Conservation (phyloP, 2,329 filamentous ascomycete genomes). For the Fusarium sp. region DNA sequence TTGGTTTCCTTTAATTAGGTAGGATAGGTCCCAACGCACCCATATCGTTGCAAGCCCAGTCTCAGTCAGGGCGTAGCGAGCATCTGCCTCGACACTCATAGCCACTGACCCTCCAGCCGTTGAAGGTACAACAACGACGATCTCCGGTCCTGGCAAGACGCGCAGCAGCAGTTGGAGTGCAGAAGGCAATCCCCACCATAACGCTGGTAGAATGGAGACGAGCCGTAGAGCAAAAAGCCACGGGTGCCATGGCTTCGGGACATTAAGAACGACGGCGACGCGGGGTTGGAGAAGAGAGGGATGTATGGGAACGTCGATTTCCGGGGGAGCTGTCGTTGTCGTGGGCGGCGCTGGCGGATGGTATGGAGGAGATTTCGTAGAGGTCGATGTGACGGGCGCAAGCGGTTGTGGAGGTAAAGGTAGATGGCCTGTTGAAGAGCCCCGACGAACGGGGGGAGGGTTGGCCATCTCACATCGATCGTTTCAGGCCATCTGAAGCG, state of each 20-base stretch:
- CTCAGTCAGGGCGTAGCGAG: conserved; percentile 69
- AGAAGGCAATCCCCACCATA: conserved; percentile 79
- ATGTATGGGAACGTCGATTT: conserved; percentile 39
- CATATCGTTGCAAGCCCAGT: conserved; percentile 79
- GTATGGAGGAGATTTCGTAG: conserved; percentile 23
- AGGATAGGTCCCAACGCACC: conserved; percentile 62
- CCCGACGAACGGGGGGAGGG: conserved; percentile 45
- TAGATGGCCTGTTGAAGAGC: conserved; percentile 46
- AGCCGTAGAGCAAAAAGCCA: conserved; percentile 80
- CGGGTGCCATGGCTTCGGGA: conserved; percentile 79
- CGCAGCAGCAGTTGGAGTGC: conserved; percentile 76
- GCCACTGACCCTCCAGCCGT: conserved; percentile 40
- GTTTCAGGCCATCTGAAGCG: conserved; percentile 46
- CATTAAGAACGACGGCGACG: conserved; percentile 81
- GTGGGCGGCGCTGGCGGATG: conserved; percentile 5
- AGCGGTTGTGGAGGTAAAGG: conserved; percentile 36
- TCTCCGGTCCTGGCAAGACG: conserved; percentile 61
- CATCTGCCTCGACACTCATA: conserved; percentile 42
- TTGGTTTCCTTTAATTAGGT: neutral
- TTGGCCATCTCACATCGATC: conserved; percentile 46
- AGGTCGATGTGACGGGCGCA: conserved; percentile 24
- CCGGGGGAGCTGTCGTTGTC: conserved; percentile 17
- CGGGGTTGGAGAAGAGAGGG: conserved; percentile 76
- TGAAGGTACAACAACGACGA: conserved; percentile 47
- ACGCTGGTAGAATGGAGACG: conserved; percentile 76